Base-by-base conservation (phyloP, 371 early-diverging fungal genomes). In the Nematocida homosporus region DNA sequence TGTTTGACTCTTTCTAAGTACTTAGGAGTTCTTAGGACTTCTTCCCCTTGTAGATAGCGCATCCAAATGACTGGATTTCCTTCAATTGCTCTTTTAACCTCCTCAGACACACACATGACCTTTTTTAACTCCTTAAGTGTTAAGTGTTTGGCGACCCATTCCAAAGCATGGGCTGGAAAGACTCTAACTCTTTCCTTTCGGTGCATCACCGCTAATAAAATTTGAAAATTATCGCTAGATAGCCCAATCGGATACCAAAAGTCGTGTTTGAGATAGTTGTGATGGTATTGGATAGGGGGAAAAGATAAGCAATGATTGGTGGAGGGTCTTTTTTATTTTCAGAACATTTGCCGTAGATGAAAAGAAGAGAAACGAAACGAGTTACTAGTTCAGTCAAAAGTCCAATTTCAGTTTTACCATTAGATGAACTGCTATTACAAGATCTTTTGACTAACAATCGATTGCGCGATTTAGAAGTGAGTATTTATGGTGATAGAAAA, bases 51-150 rank as follows among this genome's bases (percentile, higher is more conserved):
- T 29, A 67, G 20, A 16, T 61, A 16, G 41, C 57, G 41, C 35
- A 68, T 66, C 81, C 81, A 81, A 25, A 81, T 51, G 0, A 64
- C n/a, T 20, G 59, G 54, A 60, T 79, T 67, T 16, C 32, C 42
- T 50, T 78, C 76, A 6, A 81, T 53, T 20, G 34, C 42, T 30
- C n/a, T 63, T 48, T 29, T 66, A 5, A 78, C 23, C 30, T 27
- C 35, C n/a, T 41, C 50, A 34, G 78, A 68, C 48, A 56, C 42
- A 16, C 57, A 48, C 64, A 72, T 76, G 23, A 79, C 54, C 8
- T 56, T 81, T 52, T 81, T 81, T 38, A 81, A 23, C 32, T 57
- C 57, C 35, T 78, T 67, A 25, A 81, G 18, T 40, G 44, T 29
- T 2, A 77, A 25, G 47, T 79, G 48, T 35, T 37, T 42, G 4